Base-by-base conservation (phyloP, 106 monocot species). In the Allium sativum region DNA sequence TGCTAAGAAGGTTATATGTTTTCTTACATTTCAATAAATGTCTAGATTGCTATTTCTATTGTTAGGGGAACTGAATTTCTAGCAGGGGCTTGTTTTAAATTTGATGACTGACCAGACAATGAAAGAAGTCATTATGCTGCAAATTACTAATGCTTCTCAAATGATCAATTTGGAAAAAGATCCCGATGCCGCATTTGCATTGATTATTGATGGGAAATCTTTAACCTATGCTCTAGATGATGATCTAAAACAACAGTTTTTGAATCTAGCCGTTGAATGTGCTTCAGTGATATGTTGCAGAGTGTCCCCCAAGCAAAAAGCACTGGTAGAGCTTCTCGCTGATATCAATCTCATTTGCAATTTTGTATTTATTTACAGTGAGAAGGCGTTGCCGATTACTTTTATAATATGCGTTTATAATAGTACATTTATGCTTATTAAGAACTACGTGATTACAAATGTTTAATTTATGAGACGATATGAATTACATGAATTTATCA, bases 261-360 rank as follows among this genome's bases (percentile, higher is more conserved):
- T 94, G 46, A 72, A 46, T 40, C 76, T 93, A 10, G 93, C 92
- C 19, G 46, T 81, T 59, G 78, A 61, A 9, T 93, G 92, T 53
- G 67, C 80, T 17, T 93, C 92, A 21, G 92, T 93, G 12, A 88
- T 93, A 21, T 93, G 92, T 61, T 93, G 92, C 62, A 87, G 92
- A 0, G 83, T 82, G 16, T 93, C 92, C 3, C 92, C 92, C 3
- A 88, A 79, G 62, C 92, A 93, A 59, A 93, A 93, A 69, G 92
- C 92, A 62, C 57, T 93, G 72, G 86, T 86, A 71, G 22, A 13
- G 18, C 11, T 8, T 59, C 31, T 31, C 31, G 5, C 31, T 31
- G 31, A 31, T 31, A 31, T 31, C 31, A 31, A 31, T 31, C 31
- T 31, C 31, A 5, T 31, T 31, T 31, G 31, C 31, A 31, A 31